phyloP scores from a whole-genome alignment of 2,329 filamentous ascomycete species.

The Exophiala sideris region DNA sequence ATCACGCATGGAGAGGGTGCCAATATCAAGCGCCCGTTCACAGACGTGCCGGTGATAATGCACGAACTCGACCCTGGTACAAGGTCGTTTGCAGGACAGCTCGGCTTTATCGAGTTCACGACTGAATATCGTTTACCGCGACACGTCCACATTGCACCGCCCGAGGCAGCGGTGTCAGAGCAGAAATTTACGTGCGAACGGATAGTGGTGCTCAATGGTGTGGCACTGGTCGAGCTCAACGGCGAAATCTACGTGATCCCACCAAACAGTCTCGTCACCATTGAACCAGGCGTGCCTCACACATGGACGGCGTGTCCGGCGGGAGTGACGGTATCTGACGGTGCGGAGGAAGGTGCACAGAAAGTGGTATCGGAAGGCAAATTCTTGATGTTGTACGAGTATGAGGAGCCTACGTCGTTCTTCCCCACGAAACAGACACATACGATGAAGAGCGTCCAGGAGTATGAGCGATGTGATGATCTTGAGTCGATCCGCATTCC shows the following conservation, averaged over 20 bases:
- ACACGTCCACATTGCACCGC: conserved; percentile 21
- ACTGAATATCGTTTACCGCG: conserved; percentile 18
- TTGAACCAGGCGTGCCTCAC: conserved; percentile 20
- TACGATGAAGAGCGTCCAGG: conserved; percentile 6
- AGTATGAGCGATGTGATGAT: conserved; percentile 17
- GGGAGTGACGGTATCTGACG: conserved; percentile 12
- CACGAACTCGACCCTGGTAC: conserved; percentile 19
- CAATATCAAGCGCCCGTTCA: conserved; percentile 19
- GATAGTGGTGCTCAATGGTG: conserved; percentile 20
- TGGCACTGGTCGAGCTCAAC: conserved; percentile 19
- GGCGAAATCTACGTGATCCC: conserved; percentile 21
- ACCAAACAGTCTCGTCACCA: conserved; percentile 17
- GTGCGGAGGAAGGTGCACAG: neutral
- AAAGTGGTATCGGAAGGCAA: conserved; percentile 6
- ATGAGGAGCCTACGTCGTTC: conserved; percentile 21
- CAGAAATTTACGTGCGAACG: conserved; percentile 14
- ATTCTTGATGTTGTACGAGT: conserved; percentile 24
- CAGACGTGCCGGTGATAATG: conserved; percentile 20
- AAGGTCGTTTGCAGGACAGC: conserved; percentile 14
- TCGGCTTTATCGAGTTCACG: conserved; percentile 23
- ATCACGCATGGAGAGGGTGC: conserved; percentile 19
- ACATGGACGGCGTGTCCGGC: conserved; percentile 22
- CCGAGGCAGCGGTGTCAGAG: neutral
- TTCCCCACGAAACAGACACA: conserved; percentile 16
- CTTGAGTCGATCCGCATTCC: conserved; percentile 13